Percentiles rank a stretch among this genome's conserved stretches.
Evolutionary conservation across 176 grass and related monocot species (phyloP).

Genomic region (Neostapfia colusana): DNA sequence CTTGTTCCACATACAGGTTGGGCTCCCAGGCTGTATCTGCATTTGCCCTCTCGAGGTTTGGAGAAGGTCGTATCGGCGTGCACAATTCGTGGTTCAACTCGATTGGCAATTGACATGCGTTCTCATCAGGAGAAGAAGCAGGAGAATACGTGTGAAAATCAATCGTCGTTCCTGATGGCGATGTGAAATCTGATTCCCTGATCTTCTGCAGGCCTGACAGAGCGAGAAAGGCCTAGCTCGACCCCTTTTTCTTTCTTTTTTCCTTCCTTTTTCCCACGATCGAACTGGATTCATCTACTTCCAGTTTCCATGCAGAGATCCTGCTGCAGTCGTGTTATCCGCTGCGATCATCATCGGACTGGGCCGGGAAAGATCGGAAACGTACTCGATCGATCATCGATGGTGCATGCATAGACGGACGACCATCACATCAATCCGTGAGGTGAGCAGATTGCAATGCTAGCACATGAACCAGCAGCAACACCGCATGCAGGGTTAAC

Average conservation of each 20-base stretch:
- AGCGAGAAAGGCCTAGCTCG: background rate
- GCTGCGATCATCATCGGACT: constrained; percentile 1
- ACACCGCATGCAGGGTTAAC: too few species aligned
- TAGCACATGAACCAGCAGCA: background rate
- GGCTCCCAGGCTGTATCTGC: background rate
- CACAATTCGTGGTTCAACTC: constrained; percentile 16
- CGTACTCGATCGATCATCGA: background rate
- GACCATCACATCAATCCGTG: background rate
- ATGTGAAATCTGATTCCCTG: constrained; percentile 15
- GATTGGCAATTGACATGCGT: background rate
- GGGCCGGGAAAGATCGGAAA: background rate
- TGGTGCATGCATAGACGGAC: too few species aligned
- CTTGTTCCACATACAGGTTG: background rate
- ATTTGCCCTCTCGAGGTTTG: background rate
- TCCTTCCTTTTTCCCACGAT: constrained; percentile 37
- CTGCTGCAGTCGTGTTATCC: too few species aligned
- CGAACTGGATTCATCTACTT: too few species aligned
- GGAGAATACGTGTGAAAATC: constrained; percentile 10
- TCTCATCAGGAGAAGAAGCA: background rate
- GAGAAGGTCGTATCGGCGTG: constrained; percentile 12
- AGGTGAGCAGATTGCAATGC: background rate
- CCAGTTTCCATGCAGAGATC: background rate
- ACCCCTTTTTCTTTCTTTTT: constrained; percentile 14
- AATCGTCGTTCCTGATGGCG: background rate
- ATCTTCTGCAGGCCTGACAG: background rate